These are phyloP conservation scores for Prunus mongolica DNA, from an alignment of 306 rosid genomes.

Conservation along the genomic window DNA sequence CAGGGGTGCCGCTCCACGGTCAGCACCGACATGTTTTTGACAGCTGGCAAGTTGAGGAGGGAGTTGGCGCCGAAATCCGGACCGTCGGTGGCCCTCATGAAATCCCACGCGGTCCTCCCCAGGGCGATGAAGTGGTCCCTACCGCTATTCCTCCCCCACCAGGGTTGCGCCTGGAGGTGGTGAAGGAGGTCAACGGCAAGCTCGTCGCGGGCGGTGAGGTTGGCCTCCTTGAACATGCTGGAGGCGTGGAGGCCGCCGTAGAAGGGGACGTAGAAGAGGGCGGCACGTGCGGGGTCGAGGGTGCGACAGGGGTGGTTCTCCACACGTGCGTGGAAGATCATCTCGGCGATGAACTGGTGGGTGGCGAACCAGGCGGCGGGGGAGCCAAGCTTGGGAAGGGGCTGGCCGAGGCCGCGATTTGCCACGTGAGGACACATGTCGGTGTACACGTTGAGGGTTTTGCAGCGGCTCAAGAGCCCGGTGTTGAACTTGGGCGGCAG, in stretches of 20 bases:
- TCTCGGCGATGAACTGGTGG: conserved; percentile 78
- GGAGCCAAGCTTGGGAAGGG: conserved; percentile 17
- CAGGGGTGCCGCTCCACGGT: conserved; percentile 80
- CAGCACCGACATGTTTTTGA: conserved; percentile 84
- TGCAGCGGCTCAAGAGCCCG: conserved; percentile 47
- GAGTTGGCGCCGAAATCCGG: conserved; percentile 68
- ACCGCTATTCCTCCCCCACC: conserved; percentile 38
- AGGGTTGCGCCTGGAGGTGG: conserved; percentile 25
- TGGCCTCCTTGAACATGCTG: conserved; percentile 53
- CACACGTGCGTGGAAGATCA: conserved; percentile 77
- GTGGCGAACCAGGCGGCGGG: conserved; percentile 59
- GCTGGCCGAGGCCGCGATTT: conserved; percentile 71
- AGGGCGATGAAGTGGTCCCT: conserved; percentile 65
- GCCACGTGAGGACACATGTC: conserved; percentile 88
- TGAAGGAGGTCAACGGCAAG: conserved; percentile 41
- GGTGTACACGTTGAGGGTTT: conserved; percentile 64
- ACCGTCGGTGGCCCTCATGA: conserved; percentile 45
- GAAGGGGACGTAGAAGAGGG: conserved; percentile 72
- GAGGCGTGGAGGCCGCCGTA: conserved; percentile 84
- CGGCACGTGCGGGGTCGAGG: conserved; percentile 48
- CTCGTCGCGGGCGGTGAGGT: conserved; percentile 48
- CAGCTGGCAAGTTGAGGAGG: conserved; percentile 53
- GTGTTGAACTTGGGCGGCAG: conserved; percentile 64
- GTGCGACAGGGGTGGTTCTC: conserved; percentile 80
- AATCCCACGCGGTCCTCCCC: conserved; percentile 90